phyloP scores from a whole-genome alignment of 331 rosid genomes.

The Acacia concinna region DNA sequence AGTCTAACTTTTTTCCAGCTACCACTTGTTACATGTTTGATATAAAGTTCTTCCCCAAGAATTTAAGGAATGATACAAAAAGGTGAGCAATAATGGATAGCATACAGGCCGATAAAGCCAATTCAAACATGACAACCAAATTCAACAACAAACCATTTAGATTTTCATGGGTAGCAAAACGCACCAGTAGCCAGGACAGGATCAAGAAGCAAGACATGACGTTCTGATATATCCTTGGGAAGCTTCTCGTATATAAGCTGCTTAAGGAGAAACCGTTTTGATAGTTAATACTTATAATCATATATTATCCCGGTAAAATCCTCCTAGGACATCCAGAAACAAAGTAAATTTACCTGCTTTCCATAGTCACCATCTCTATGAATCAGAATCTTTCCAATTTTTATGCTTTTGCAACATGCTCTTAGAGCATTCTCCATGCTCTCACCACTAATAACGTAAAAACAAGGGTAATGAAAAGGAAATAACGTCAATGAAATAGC shows the following conservation, averaged over 20 bases:
- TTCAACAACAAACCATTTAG: conserved; percentile 10
- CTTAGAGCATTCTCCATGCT: conserved; percentile 99
- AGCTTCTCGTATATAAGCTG: conserved; percentile 98
- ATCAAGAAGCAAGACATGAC: conserved; percentile 96
- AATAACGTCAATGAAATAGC: conserved; percentile 10
- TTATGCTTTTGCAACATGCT: conserved; percentile 97
- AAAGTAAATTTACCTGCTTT: conserved; percentile 60
- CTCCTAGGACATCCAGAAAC: not conserved
- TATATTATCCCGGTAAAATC: not conserved
- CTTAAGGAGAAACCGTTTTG: conserved; percentile 30
- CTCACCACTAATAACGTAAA: conserved; percentile 68
- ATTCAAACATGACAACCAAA: conserved; percentile 15
- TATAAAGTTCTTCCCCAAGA: conserved; percentile 2
- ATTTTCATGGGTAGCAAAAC: not conserved
- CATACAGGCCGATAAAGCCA: conserved; percentile 6
- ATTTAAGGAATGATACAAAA: not conserved
- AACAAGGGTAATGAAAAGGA: conserved; percentile 18
- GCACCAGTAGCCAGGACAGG: conserved; percentile 98
- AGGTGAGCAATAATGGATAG: not conserved
- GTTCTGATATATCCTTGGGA: conserved; percentile 94
- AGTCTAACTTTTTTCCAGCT: not conserved
- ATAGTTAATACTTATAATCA: conserved; percentile 15
- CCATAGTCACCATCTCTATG: conserved; percentile 97
- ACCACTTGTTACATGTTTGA: conserved; percentile 4
- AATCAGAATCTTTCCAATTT: conserved; percentile 94